Base-by-base conservation (phyloP, 2,329 filamentous ascomycete genomes). In the Colletotrichum sp. region DNA sequence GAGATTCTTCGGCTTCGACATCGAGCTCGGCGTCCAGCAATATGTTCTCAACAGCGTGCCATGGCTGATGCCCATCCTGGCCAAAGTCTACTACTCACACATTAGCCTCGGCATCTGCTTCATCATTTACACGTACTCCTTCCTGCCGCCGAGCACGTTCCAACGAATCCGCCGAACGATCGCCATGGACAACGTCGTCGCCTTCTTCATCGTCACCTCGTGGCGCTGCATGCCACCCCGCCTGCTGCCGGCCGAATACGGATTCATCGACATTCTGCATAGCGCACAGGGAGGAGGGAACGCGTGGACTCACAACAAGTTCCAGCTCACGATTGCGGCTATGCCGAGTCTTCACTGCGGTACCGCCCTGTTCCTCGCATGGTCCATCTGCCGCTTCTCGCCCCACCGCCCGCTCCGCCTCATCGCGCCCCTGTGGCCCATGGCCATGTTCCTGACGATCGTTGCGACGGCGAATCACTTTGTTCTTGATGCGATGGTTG, bases 261-360 rank as follows among this genome's bases (percentile, higher is more conserved):
- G 88, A 26, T 90, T 87, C 79, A 77, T 88, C 73, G 88, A 90
- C 75, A 79, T 88, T 16, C 81, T 89, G 8, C 87, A 88, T 64
- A 78, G 80, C 64, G 52, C 80, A 72, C 15, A 81, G 75, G 52
- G 80, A 72, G 69, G 78, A 2, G 78, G 77, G 10, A 84, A 79
- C 52, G 80, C 80, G 2, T 88, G 87, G 87, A 87, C 84, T 21
- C 82, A 87, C 69, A 89, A 89, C 77, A 82, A 82, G 24, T 88
- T 87, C 72, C 86, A 87, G 78, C 79, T 89, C 13, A 88, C 86
- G 9, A 88, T 88, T 74, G 87, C 87, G 0, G 88, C 87, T 30
- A 89, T 89, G 87, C 87, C 87, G 2, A 87, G 85, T 21, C 79
- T 89, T 16, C 88, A 89, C 77, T 89, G 88, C 76, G 88, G 87